A percentile compares a stretch with the other conserved stretches of the same genome.
Evolutionary conservation across 441 rosid species (phyloP).

Genomic region (Macaranga tanarius): DNA sequence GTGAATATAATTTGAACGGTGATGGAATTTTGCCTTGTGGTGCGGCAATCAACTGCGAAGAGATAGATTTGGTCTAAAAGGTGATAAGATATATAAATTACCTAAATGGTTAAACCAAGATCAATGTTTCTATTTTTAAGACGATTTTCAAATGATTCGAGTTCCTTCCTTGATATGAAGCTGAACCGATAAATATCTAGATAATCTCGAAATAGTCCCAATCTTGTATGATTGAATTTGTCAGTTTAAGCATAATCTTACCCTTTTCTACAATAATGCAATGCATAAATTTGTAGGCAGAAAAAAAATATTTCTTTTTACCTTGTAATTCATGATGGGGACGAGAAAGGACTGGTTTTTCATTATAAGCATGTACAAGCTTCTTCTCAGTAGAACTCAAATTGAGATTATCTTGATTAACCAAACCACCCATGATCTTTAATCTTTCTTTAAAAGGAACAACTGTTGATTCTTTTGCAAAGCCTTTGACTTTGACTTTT

Average conservation of each 20-base stretch:
- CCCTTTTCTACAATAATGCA: no score
- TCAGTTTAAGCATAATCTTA: not conserved
- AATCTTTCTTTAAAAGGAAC: conserved; percentile 90
- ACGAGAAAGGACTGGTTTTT: conserved; percentile 92
- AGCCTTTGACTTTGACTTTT: conserved; percentile 84
- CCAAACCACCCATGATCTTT: conserved; percentile 76
- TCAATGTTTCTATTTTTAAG: conserved; percentile 69
- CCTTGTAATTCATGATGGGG: conserved; percentile 86
- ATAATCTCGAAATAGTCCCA: conserved; percentile 86
- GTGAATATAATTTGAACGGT: no score
- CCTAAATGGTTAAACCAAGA: conserved; percentile 90
- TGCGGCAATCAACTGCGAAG: no score
- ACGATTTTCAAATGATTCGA: conserved; percentile 82
- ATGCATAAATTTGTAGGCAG: no score
- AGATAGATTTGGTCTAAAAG: no score
- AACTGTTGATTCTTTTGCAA: conserved; percentile 62
- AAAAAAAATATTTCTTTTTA: conserved; percentile 13
- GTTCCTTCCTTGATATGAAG: conserved; percentile 83
- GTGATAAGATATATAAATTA: conserved; percentile 25
- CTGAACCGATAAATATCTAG: conserved; percentile 89
- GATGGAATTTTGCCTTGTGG: no score
- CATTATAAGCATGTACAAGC: conserved; percentile 75
- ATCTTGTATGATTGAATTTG: conserved; percentile 46
- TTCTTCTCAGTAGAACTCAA: conserved; percentile 76
- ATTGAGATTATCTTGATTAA: conserved; percentile 76